These are phyloP conservation scores for Ceratopteris richardii DNA, from an alignment of 75 land plant species.

Conservation along the genomic window DNA sequence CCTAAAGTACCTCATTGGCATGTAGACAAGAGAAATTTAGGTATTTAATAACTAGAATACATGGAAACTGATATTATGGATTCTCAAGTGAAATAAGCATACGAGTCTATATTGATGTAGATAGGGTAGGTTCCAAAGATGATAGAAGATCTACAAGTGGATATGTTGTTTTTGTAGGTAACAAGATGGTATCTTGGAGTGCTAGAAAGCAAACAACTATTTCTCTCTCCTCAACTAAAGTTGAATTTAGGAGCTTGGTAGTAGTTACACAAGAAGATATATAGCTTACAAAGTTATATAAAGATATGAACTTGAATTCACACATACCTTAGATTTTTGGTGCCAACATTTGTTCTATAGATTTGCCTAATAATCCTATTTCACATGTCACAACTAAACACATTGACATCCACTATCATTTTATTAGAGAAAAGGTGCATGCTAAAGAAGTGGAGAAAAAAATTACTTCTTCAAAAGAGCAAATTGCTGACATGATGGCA, in stretches of 20 bases:
- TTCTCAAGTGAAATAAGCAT: neutral
- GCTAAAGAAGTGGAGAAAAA: too few species aligned
- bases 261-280: slow-evolving; percentile 5
- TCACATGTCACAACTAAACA: too few species aligned
- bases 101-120: slow-evolving; percentile 15
- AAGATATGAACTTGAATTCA: too few species aligned
- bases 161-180: slow-evolving; percentile 6
- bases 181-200: slow-evolving; percentile 15
- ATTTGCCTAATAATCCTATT: too few species aligned
- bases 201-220: slow-evolving; percentile 16
- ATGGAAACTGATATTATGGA: slow-evolving; percentile 5
- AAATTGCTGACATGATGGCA: too few species aligned
- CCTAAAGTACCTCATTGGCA: slow-evolving; percentile 8
- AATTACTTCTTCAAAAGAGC: too few species aligned
- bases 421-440: too few species aligned
- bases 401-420: too few species aligned
- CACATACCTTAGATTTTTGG: too few species aligned
- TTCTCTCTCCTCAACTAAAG: slow-evolving; percentile 13
- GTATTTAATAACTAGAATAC: slow-evolving; percentile 8
- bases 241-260: slow-evolving; percentile 21
- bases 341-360: too few species aligned
- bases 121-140: too few species aligned
- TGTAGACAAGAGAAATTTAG: slow-evolving; percentile 11
- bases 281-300: slow-evolving; percentile 9
- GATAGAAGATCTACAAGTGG: slow-evolving; percentile 30